These are phyloP conservation scores for Pseudocercospora musae DNA, from an alignment of 2,329 filamentous ascomycete species.

Conservation along the genomic window DNA sequence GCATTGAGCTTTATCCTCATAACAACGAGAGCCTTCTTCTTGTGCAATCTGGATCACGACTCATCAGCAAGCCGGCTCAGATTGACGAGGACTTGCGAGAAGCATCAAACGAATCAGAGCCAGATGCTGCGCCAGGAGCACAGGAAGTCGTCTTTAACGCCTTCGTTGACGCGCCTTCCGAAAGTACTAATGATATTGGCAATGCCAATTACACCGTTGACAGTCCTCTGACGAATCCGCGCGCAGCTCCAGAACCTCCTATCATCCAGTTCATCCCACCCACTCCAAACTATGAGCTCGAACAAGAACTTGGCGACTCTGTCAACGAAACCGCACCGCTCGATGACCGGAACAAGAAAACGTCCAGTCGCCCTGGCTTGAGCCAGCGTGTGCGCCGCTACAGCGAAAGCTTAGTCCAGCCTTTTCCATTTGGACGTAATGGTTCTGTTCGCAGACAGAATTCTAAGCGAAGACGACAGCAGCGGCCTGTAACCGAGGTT, in stretches of 20 bases:
- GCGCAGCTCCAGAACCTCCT: slow-evolving; percentile 56
- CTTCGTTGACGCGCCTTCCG: slow-evolving; percentile 13
- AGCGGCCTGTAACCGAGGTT: slow-evolving; percentile 18
- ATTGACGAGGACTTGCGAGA: slow-evolving; percentile 3
- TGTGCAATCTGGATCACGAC: slow-evolving; percentile 49
- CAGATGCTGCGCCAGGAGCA: slow-evolving; percentile 8
- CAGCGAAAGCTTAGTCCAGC: slow-evolving; percentile 44
- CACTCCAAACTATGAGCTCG: slow-evolving; percentile 48
- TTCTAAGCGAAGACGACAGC: not conserved
- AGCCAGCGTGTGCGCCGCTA: slow-evolving; percentile 46
- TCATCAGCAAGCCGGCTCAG: not conserved
- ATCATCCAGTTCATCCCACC: slow-evolving; percentile 55
- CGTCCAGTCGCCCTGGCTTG: slow-evolving; percentile 39
- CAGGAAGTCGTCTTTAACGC: slow-evolving; percentile 17
- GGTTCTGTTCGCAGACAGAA: slow-evolving; percentile 18
- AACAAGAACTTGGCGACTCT: slow-evolving; percentile 37
- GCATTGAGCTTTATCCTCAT: slow-evolving; percentile 60
- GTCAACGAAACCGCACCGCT: not conserved
- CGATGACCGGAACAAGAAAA: slow-evolving; percentile 3
- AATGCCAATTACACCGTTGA: slow-evolving; percentile 40
- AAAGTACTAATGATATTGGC: slow-evolving; percentile 7
- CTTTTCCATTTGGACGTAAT: slow-evolving; percentile 36
- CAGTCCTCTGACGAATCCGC: slow-evolving; percentile 58
- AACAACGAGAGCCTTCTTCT: slow-evolving; percentile 62
- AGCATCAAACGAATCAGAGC: not conserved